Conservation (phyloP, 495 filamentous ascomycete species). For the Aeminium ludgeri region DNA sequence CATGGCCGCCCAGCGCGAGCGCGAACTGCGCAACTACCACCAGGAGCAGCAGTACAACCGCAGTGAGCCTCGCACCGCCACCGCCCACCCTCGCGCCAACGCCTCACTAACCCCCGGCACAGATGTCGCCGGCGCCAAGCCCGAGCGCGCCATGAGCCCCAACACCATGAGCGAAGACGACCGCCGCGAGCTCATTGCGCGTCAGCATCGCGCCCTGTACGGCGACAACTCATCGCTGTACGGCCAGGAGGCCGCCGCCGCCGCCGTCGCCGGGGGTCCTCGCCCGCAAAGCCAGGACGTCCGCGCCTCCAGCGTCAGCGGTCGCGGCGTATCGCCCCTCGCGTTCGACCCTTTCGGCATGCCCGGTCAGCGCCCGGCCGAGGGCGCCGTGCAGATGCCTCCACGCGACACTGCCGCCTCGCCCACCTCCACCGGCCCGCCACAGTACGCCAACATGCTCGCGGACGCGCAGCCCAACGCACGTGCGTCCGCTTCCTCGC, state of each 20-base stretch:
- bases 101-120: slow-evolving; percentile 47
- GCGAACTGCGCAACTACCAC: slow-evolving; percentile 98
- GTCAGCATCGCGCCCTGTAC: slow-evolving; percentile 85
- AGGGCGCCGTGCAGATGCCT: slow-evolving; percentile 29
- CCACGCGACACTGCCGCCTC: slow-evolving; percentile 65
- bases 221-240: slow-evolving; percentile 52
- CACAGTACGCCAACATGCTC: slow-evolving; percentile 50
- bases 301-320: slow-evolving; percentile 29
- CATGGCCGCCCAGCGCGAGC: slow-evolving; percentile 95
- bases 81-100: slow-evolving; percentile 28
- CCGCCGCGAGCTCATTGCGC: slow-evolving; percentile 85
- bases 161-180: slow-evolving; percentile 87
- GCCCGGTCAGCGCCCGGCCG: slow-evolving; percentile 23
- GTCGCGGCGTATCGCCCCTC: slow-evolving; percentile 45
- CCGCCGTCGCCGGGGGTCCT: too few relatives aligned
- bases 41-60: slow-evolving; percentile 99
- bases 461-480: slow-evolving; percentile 54
- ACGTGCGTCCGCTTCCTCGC: slow-evolving; percentile 79
- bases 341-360: slow-evolving; percentile 47
- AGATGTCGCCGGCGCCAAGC: slow-evolving; percentile 67
- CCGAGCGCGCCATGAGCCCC: slow-evolving; percentile 83
- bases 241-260: slow-evolving; percentile 42
- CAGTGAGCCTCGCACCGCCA: slow-evolving; percentile 39
- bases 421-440: slow-evolving; percentile 51
- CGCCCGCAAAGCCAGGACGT: slow-evolving; percentile 42